Evolutionary conservation across 2,329 filamentous ascomycete species (phyloP).

Genomic region (Monosporascus sp.): DNA sequence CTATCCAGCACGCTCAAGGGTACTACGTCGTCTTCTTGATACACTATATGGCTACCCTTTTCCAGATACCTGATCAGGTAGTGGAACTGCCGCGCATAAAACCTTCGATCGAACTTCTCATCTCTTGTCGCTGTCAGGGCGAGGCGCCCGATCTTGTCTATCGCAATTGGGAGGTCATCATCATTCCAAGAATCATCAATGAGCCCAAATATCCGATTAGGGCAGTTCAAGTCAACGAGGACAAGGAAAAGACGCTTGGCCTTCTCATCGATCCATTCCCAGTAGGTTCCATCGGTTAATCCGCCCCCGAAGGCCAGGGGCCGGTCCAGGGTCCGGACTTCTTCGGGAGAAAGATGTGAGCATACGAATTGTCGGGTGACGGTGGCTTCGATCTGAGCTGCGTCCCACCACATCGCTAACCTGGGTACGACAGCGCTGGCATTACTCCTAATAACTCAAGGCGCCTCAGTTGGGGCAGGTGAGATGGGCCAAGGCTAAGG

Average conservation of each 20-base stretch:
- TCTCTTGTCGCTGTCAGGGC: constrained; percentile 55
- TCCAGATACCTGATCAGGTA: constrained; percentile 63
- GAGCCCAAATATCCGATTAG: constrained; percentile 69
- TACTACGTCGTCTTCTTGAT: constrained; percentile 62
- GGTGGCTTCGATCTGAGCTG: constrained; percentile 61
- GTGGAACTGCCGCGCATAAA: constrained; percentile 65
- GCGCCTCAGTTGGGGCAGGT: constrained; percentile 1
- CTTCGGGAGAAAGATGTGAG: constrained; percentile 57
- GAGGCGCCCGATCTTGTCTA: constrained; percentile 60
- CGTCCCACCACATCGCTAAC: constrained; percentile 62
- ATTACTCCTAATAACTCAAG: constrained; percentile 13
- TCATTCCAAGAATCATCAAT: constrained; percentile 76
- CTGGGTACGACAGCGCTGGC: constrained; percentile 17
- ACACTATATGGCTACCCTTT: constrained; percentile 56
- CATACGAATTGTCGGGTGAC: constrained; percentile 65
- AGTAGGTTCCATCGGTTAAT: constrained; percentile 67
- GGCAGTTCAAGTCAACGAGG: constrained; percentile 61
- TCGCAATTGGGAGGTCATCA: constrained; percentile 63
- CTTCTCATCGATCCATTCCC: constrained; percentile 69
- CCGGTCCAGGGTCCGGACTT: constrained; percentile 56
- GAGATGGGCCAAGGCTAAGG: constrained; percentile 5
- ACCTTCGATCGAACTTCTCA: constrained; percentile 60
- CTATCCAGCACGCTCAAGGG: constrained; percentile 63
- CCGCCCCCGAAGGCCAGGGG: constrained; percentile 64
- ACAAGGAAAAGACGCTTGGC: constrained; percentile 68